Evolutionary conservation across 306 rosid species (phyloP), one percentile per base, ranked within the genome.

Genomic region (Lupinus albus): DNA sequence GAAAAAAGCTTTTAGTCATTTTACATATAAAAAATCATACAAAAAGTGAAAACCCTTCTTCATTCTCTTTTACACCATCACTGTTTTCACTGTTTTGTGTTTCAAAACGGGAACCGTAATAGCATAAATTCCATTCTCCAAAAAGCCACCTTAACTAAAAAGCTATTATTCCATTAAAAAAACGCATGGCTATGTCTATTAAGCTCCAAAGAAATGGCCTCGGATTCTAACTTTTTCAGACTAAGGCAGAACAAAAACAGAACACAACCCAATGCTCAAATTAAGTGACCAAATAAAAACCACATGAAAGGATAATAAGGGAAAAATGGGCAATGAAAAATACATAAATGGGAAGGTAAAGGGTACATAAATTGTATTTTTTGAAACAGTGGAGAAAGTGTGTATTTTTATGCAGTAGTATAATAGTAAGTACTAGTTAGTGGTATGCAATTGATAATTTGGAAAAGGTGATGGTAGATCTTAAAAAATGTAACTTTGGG

Each of bases 141-240:
- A 84, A 84, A 88, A 88, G 82, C 74, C 36, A 54, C 59, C 76
- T 69, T 76, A 68, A 68, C 33, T 65, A 76, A 82, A 82, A 80
- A 84, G 79, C 66, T 54, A 70, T 18, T 67, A 25, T 25, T 25
- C 30, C 30, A 1, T 25, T 25, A 25, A 25, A 25, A 25, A 25
- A 25, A 25, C 30, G 30, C 30, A 25, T 25, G 30, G 30, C 30
- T 25, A 11, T 46, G 69, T 61, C 30, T 59, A 72, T 53, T 30
- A 73, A 68, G 61, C 78, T 65, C 81, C 76, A 80, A 72, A 83
- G 73, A 71, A 52, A 52, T 72, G 78, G 89, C 98, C 88, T 92
- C 81, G 96, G 98, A 92, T 92, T 78, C 98, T 81, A 81, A 78
- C 95, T 81, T 88, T 78, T 91, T 59, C 78, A 74, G 76, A 58